Evolutionary conservation across 2,329 filamentous ascomycete genomes (phyloP).

Genomic region (Conoideocrella luteorostrata): DNA sequence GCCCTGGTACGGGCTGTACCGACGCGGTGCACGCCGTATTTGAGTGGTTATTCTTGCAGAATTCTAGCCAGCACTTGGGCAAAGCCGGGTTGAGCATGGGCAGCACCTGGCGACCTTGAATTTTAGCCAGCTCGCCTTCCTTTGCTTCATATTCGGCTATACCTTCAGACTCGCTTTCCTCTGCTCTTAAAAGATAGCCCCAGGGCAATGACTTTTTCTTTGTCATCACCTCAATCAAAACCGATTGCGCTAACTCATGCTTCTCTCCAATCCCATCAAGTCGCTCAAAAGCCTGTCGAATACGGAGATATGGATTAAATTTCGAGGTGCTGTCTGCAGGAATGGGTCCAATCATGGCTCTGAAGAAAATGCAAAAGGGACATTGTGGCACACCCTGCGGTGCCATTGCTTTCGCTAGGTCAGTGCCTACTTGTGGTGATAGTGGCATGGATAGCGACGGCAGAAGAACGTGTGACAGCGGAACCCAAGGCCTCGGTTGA

Average conservation of each 20-base stretch:
- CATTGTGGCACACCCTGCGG: slow-evolving; percentile 13
- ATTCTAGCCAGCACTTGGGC: slow-evolving; percentile 27
- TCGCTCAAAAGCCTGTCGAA: slow-evolving; percentile 31
- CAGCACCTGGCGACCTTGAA: slow-evolving; percentile 27
- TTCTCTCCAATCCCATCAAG: slow-evolving; percentile 27
- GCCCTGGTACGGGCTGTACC: slow-evolving; percentile 17
- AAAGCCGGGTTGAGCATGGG: slow-evolving; percentile 23
- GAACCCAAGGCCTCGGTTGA: slow-evolving; percentile 29
- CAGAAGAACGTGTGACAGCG: slow-evolving; percentile 22
- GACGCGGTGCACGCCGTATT: slow-evolving; percentile 16
- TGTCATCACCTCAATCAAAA: slow-evolving; percentile 30
- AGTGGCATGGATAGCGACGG: slow-evolving; percentile 4
- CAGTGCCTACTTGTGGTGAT: slow-evolving; percentile 17
- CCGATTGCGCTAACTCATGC: slow-evolving; percentile 27
- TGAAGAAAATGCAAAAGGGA: slow-evolving; percentile 33
- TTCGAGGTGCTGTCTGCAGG: slow-evolving; percentile 25
- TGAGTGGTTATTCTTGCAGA: slow-evolving; percentile 25
- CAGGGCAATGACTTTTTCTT: slow-evolving; percentile 29
- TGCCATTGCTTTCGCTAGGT: not conserved
- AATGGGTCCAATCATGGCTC: slow-evolving; percentile 23
- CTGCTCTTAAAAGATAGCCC: slow-evolving; percentile 28
- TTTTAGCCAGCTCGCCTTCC: slow-evolving; percentile 12
- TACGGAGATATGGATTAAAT: slow-evolving; percentile 27
- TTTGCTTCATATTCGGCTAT: slow-evolving; percentile 9
- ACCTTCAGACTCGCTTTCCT: slow-evolving; percentile 18